These are phyloP conservation scores for Trapa incisa DNA, from an alignment of 345 rosid genomes.

Conservation along the genomic window DNA sequence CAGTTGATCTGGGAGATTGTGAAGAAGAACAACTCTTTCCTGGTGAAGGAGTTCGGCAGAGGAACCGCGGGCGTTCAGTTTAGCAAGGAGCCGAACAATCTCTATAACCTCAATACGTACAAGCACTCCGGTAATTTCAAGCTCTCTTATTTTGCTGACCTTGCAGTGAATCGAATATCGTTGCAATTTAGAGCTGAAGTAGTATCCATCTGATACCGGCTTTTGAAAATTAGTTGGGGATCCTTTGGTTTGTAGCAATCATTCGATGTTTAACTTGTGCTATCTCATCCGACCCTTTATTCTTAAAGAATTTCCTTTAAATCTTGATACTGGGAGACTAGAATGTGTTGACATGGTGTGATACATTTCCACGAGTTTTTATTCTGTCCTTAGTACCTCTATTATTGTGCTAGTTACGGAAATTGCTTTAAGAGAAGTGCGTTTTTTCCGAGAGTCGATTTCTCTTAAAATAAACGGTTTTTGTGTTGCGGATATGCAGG, in stretches of 20 bases:
- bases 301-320: too few relatives aligned
- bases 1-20: constrained; percentile 44
- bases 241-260: too few relatives aligned
- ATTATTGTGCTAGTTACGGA: background rate
- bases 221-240: too few relatives aligned
- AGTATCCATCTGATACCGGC: background rate
- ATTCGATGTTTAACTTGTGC: too few relatives aligned
- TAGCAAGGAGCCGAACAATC: constrained; percentile 45
- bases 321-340: background rate
- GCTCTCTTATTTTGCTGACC: too few relatives aligned
- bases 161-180: background rate
- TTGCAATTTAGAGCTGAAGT: background rate
- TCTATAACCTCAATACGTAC: constrained; percentile 38
- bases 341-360: background rate
- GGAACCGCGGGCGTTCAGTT: constrained; percentile 32
- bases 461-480: background rate
- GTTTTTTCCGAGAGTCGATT: background rate
- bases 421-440: background rate
- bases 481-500: background rate
- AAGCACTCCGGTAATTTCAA: constrained; percentile 34
- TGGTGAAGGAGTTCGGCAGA: constrained; percentile 33
- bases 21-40: constrained; percentile 36
- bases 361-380: background rate
- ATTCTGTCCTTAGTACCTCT: background rate
- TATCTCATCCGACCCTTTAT: too few relatives aligned